Evolutionary conservation across 495 filamentous ascomycete genomes (phyloP), one percentile per base, ranked within the genome.

Genomic region (Neurospora sp.): DNA sequence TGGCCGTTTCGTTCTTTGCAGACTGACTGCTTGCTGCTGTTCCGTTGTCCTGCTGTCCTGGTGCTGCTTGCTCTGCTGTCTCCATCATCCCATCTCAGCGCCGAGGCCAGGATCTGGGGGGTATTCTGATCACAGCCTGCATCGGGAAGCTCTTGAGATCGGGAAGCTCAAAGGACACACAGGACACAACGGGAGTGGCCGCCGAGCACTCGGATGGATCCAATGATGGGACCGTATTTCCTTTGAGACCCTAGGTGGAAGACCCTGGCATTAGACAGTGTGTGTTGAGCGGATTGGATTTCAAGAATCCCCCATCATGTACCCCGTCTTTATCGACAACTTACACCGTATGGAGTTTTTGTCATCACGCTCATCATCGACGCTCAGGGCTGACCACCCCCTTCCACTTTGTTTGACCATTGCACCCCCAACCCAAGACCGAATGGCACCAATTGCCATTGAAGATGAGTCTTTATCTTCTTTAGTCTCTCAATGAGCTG

Each of bases 81-180:
- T 62, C 54, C 23, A 62, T 62, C 54, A 62, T 66, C 27, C 54
- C 54, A 3, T 66, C 23, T 66, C 54, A 35, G 54, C 54, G 54
- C 54, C 54, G 54, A 31, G 23, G 54, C 54, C 54, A 66, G 54
- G 73, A 70, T 49, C 42, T 71, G 73, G 39, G 39, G 70, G 54
- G 8, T 60, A 54, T 73, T 35, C 20, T 75, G 75, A 77, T 77
- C 75, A 72, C 70, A 35, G 69, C 71, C 73, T 70, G 69, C 69
- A 73, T 71, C 35, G 69, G 40, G 54, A 35, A 44, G 40, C 54
- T 42, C 46, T 74, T 69, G 46, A 73, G 72, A 77, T 77, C 75
- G 75, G 73, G 40, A 46, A 74, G 54, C 75, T 74, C 73, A 72
- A 72, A 76, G 75, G 75, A 70, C 72, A 49, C 44, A 49, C 44